Evolutionary conservation across 768 basidiomycete species (phyloP), one percentile per base, ranked within the genome.

Genomic region (Glaciozyma martinii): DNA sequence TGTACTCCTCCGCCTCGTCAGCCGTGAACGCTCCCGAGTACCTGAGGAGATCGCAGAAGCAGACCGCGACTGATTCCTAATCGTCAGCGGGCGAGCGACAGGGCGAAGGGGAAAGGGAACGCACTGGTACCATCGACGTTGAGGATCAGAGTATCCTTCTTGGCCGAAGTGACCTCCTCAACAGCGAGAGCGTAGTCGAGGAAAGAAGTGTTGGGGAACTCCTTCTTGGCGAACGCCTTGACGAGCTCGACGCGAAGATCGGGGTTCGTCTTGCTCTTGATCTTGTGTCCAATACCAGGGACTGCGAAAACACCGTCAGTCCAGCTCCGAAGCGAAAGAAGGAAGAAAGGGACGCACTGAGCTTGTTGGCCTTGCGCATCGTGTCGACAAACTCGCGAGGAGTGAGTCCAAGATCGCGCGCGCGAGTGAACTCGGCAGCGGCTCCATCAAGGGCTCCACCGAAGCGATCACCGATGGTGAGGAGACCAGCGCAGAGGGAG

Each of bases 231-330:
- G 73, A 88, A 99, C 80, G 93, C 90, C 83, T 97, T 95, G 61
- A 80, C 78, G 61, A 80, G 76, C 71, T 74, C 73, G 66, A 80
- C 79, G 67, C 79, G 78, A 40, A 76, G 68, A 70, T 78, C 78
- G 30, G 58, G 90, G 84, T 93, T 93, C 79, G 90, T 92, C 70
- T 91, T 89, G 71, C 87, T 90, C 85, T 99, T 99, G 82, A 99
- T 95, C 84, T 98, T 98, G 86, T 99, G 94, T 54, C 94, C 94
- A 71, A 99, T 99, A 81, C 94, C 94, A 71, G 86, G 88, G 81
- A 97, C 37, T 40, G 37, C 37, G 12, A 13, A 40, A 13, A n/a
- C n/a, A n/a, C n/a, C 5, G 37, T 40, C 37, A 40, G 37, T 40
- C 10, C 37, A n/a, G 88, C 88, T 69, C 43, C 60, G 3, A 4